phyloP scores from a whole-genome alignment of 306 rosid genomes.

The Pachyrhizus erosus region DNA sequence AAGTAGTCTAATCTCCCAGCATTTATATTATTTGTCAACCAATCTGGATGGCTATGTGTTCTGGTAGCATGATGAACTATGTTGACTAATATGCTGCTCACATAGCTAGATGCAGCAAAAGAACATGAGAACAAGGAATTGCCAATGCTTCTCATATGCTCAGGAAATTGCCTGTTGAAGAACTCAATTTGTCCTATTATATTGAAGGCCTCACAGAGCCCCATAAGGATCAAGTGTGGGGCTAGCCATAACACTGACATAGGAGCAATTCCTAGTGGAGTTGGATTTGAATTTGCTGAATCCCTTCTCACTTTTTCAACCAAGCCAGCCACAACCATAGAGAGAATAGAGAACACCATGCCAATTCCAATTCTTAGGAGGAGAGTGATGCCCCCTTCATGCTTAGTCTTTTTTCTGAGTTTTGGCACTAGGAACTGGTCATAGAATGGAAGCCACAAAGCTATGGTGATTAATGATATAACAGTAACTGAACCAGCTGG shows the following conservation, averaged over 20 bases:
- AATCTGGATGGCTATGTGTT: conserved; percentile 48
- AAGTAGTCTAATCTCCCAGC: conserved; percentile 71
- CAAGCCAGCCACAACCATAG: conserved; percentile 69
- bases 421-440: conserved; percentile 58
- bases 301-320: conserved; percentile 63
- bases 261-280: conserved; percentile 38
- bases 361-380: conserved; percentile 76
- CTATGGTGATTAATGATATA: conserved; percentile 58
- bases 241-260: conserved; percentile 64
- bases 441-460: conserved; percentile 63
- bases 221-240: conserved; percentile 68
- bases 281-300: conserved; percentile 45
- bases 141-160: conserved; percentile 70
- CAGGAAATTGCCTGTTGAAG: conserved; percentile 69
- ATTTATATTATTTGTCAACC: conserved; percentile 70
- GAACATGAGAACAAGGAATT: conserved; percentile 61
- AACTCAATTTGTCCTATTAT: conserved; percentile 65
- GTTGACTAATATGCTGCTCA: conserved; percentile 46
- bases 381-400: conserved; percentile 66
- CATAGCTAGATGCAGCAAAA: conserved; percentile 54
- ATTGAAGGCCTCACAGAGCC: conserved; percentile 62
- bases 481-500: conserved; percentile 73
- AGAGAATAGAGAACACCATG: conserved; percentile 52
- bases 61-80: conserved; percentile 56
- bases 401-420: conserved; percentile 53